phyloP scores from a whole-genome alignment of 768 basidiomycete genomes.

The Boletus tylopilopsis region DNA sequence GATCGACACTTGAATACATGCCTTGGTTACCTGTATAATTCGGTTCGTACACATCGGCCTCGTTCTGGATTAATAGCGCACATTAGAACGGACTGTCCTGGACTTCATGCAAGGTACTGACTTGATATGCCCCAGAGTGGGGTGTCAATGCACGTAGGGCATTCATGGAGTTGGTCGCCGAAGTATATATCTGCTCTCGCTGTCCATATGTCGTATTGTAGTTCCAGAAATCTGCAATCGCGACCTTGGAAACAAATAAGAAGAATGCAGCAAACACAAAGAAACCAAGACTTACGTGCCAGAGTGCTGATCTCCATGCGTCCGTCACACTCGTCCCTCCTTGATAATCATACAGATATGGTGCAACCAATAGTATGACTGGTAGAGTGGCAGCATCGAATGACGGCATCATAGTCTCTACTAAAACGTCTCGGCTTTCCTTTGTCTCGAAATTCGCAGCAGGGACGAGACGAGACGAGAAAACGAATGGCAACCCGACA shows the following conservation, averaged over 20 bases:
- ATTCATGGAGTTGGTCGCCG: background rate
- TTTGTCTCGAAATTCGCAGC: background rate
- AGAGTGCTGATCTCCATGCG: background rate
- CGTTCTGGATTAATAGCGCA: background rate
- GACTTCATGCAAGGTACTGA: background rate
- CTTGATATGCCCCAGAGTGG: background rate
- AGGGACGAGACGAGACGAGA: background rate
- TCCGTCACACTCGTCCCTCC: background rate
- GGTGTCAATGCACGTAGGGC: background rate
- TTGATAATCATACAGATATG: background rate
- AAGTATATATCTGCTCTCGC: background rate
- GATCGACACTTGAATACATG: background rate
- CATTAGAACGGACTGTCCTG: background rate
- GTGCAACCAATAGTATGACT: background rate
- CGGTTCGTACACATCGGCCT: background rate
- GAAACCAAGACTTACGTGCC: background rate
- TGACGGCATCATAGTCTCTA: background rate
- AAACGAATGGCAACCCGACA: background rate
- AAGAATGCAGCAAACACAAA: too few relatives aligned
- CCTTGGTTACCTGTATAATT: background rate
- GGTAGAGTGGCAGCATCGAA: background rate
- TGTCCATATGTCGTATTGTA: background rate
- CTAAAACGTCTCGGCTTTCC: background rate
- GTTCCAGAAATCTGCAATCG: background rate
- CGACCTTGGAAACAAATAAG: background rate